Base-by-base conservation (phyloP, 352 stramenopile species). In the Phytophthora nicotianae region DNA sequence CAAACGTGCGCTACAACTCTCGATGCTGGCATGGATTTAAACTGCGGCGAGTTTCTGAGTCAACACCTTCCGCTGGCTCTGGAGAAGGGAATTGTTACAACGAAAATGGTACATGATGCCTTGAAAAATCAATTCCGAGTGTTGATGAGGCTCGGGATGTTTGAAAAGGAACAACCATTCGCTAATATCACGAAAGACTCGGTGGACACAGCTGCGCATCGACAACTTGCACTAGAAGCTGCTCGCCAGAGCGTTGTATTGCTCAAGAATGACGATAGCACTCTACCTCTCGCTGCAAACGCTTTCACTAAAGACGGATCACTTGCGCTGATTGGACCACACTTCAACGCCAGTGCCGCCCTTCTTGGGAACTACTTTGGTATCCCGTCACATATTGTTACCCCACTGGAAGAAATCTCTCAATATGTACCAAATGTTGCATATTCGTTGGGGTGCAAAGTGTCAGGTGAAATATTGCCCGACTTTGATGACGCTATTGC, bases 61-160 rank as follows among this genome's bases (percentile, higher is more conserved):
- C 49, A 80, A 50, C 81, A 98, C 54, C 63, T 89, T 8, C 62
- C 71, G 14, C 72, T 72, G 13, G 90, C 91, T 4, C 41, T 97
- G 32, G 60, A 79, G 26, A 54, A 90, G 26, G 90, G 89, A 2
- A 55, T 84, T 14, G 61, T 97, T 38, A 70, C 68, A 20, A 81
- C 79, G 17, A 54, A 72, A 1, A 75, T 81, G 51, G 60, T 98
- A 4, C 75, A 92, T 21, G 63, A 41, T 3, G 90, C 89, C 19
- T 66, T 98, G 9, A 75, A 72, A 35, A 81, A 92, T 41, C 67
- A 97, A 14, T 91, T 97, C 47, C 73, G 79, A 19, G 82, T 97
- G 41, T 69, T 93, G 45, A 91, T 98, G 66, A 77, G 88, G 0
- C 77, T 98, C 0, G 93, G 94, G 4, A 80, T 96, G 64, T 98